Evolutionary conservation across 1,284 basidiomycete species (phyloP).

Genomic region (Tilletia setariae): DNA sequence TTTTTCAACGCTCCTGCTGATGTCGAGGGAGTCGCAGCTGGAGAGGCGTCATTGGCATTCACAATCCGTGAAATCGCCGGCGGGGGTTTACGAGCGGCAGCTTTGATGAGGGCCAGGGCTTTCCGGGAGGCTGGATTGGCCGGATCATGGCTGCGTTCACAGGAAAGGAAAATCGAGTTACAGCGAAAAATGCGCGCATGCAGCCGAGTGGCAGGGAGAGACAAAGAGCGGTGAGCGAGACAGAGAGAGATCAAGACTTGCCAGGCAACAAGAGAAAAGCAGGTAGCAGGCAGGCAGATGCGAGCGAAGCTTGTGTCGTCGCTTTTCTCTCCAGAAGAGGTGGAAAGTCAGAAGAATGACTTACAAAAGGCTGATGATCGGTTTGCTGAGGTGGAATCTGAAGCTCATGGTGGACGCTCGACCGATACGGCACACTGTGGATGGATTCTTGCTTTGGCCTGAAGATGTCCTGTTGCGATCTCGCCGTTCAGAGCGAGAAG

Average conservation of each 20-base stretch:
- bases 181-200: not conserved
- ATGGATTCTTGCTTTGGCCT: not conserved
- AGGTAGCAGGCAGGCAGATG: not conserved
- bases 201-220: not conserved
- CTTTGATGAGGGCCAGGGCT: slow-evolving; percentile 6
- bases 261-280: not conserved
- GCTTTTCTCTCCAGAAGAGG: not conserved
- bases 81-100: not conserved
- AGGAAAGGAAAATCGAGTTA: not conserved
- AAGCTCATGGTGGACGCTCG: not conserved
- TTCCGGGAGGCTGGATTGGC: slow-evolving; percentile 4
- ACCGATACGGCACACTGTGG: not conserved
- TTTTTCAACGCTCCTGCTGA: not conserved
- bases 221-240: not conserved
- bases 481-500: not conserved
- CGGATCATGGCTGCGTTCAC: not conserved
- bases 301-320: not conserved
- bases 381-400: slow-evolving; percentile 10
- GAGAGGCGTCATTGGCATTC: not conserved
- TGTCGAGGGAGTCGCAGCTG: not conserved
- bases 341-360: not conserved
- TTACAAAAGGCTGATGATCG: slow-evolving; percentile 9
- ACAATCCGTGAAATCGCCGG: not conserved
- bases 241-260: not conserved
- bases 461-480: not conserved